Evolutionary conservation across 164 flowering plant genomes (phyloP), one percentile per base, ranked within the genome.

Genomic region (Umbellularia californica): DNA sequence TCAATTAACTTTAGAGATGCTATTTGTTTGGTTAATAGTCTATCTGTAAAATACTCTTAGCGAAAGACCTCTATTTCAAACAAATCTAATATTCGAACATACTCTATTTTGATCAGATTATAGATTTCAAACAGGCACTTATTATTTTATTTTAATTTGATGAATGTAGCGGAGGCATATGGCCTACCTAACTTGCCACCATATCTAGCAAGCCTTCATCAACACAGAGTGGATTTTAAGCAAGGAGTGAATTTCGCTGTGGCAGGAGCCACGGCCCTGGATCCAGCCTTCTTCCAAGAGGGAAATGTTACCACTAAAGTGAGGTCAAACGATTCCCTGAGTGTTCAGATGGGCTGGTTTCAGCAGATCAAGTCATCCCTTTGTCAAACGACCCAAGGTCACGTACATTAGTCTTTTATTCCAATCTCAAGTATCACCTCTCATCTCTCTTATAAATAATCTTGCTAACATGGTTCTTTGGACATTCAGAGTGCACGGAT

Each of bases 211-310:
- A 13, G 14, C 3, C 24, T 14, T 41, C 47, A 35, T 35, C 47
- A 41, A 12, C 69, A 41, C 10, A 24, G 69, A 3, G 33, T 33
- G 14, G 62, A 64, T 65, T 75, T 75, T n/a, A 17, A 20, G 5
- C 58, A 58, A 0, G 89, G 90, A 7, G 83, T 87, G 66, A 89
- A 89, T 75, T 89, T 88, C 33, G 91, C 93, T 0, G 89, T 85
- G 2, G 83, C 70, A 0, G 93, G 93, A 63, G 89, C 93, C 2
- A 86, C 90, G 1, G 88, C 88, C 0, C 71, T 89, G 1, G 84
- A 83, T 55, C n/a, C 19, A 19, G 6, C 66, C 5, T 86, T 77
- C 74, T 83, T 76, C 64, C 19, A 62, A 7, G 76, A 77, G 20
- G 81, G 70, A 55, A 76, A 76, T 1, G 22, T 87, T 33, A 1